phyloP scores from a whole-genome alignment of 139 green algal species.

The Chlorella sp. region DNA sequence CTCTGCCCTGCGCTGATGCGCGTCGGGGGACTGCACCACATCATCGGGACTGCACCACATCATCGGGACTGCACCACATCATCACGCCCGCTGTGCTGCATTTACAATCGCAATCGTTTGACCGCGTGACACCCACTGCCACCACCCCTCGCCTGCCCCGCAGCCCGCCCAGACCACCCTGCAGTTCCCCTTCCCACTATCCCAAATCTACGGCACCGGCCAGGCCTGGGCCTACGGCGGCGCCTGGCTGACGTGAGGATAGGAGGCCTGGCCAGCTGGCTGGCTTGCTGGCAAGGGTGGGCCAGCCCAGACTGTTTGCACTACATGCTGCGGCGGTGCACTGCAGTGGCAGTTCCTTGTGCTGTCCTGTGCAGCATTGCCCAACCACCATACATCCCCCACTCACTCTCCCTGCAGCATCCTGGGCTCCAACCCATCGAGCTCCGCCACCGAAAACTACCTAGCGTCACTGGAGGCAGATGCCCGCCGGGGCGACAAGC shows the following conservation, averaged over 20 bases:
- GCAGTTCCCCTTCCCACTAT: neutral
- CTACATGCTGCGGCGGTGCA: neutral
- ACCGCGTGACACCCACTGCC: neutral
- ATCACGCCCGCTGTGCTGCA: neutral
- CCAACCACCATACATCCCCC: neutral
- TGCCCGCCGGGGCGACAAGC: neutral
- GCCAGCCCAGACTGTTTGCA: neutral
- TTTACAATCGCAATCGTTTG: too few species aligned
- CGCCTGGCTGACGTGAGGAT: slow-evolving; percentile 21
- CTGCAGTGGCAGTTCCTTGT: neutral
- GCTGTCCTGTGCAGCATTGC: neutral
- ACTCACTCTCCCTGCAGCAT: neutral
- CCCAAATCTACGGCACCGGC: slow-evolving; percentile 6
- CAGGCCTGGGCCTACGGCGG: slow-evolving; percentile 21
- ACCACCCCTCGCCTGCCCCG: neutral
- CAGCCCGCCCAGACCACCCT: slow-evolving; percentile 12
- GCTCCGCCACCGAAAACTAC: neutral
- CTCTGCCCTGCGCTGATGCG: too few species aligned
- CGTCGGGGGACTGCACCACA: too few species aligned
- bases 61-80: too few species aligned
- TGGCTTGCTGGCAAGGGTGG: too few species aligned
- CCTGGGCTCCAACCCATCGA: slow-evolving; percentile 8
- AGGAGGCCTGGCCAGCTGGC: neutral
- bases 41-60: too few species aligned
- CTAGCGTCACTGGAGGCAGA: neutral